These are phyloP conservation scores for Bidens hawaiensis DNA, from an alignment of 140 eudicot genomes.

Conservation along the genomic window DNA sequence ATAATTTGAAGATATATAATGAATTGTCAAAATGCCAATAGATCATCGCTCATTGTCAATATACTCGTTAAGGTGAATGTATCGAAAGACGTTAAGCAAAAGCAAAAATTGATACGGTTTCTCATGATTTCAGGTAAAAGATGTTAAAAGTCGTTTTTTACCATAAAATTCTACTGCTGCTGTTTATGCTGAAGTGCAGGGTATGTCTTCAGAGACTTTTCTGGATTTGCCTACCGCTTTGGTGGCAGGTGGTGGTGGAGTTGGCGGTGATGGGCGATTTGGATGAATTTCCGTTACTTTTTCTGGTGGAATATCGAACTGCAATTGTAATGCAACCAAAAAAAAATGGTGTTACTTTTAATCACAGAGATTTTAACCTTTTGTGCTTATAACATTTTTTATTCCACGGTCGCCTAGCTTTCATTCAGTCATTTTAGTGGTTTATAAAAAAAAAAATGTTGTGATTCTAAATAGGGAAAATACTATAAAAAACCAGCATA, in stretches of 20 bases:
- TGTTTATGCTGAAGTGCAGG: constrained; percentile 56
- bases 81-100: constrained; percentile 11
- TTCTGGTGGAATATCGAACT: constrained; percentile 72
- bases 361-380: too few species aligned
- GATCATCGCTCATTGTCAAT: constrained; percentile 14
- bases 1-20: not conserved
- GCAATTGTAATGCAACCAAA: constrained; percentile 45
- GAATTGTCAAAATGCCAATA: constrained; percentile 9
- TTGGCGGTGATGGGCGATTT: constrained; percentile 57
- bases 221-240: constrained; percentile 17
- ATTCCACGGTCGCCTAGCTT: too few species aligned
- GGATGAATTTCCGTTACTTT: constrained; percentile 57
- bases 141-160: constrained; percentile 18
- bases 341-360: not conserved
- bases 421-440: too few species aligned
- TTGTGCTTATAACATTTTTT: not conserved
- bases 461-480: too few species aligned
- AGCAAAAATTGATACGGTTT: constrained; percentile 1
- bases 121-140: constrained; percentile 11
- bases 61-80: not conserved
- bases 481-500: too few species aligned
- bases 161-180: constrained; percentile 13
- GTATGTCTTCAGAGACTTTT: constrained; percentile 39
- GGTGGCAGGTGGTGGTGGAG: constrained; percentile 32
- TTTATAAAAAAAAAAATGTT: too few species aligned